Percentiles rank a stretch among this genome's conserved stretches.
Conservation (phyloP, 2,329 filamentous ascomycete genomes). For the Botrytis byssoidea region DNA sequence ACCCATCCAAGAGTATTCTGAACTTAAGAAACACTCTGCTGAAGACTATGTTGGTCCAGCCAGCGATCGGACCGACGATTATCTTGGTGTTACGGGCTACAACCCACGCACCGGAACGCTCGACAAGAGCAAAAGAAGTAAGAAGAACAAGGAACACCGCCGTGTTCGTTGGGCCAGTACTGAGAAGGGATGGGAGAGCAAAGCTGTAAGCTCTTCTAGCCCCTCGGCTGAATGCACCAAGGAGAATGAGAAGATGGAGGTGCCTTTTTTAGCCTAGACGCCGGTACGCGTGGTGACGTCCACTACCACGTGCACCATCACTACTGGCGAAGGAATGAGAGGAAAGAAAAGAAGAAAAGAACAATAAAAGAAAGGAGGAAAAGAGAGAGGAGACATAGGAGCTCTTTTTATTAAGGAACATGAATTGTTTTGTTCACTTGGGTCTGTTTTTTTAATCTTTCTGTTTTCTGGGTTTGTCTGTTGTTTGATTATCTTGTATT, state of each 20-base stretch:
- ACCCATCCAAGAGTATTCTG: neutral
- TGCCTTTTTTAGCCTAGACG: neutral
- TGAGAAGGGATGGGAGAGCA: constrained; percentile 6
- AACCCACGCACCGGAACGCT: constrained; percentile 22
- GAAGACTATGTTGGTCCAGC: neutral
- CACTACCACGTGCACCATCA: constrained; percentile 1
- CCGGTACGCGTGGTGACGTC: neutral
- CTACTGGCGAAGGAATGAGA: neutral
- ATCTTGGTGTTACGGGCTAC: constrained; percentile 19
- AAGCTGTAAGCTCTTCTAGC: neutral
- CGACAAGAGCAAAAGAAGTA: neutral
- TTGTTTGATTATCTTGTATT: neutral
- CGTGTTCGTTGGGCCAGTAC: neutral
- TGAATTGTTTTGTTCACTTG: neutral
- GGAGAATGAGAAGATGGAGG: neutral
- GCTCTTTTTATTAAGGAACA: neutral
- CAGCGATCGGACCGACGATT: neutral
- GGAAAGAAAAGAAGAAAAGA: neutral
- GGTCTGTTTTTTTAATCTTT: neutral
- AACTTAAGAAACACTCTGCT: neutral
- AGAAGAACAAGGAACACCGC: neutral
- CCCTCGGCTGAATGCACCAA: neutral
- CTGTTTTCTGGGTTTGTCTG: neutral
- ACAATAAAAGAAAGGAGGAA: neutral
- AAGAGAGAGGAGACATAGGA: neutral